These are phyloP conservation scores for Cinnamomum chago DNA, from an alignment of 164 flowering plant species.

Conservation along the genomic window DNA sequence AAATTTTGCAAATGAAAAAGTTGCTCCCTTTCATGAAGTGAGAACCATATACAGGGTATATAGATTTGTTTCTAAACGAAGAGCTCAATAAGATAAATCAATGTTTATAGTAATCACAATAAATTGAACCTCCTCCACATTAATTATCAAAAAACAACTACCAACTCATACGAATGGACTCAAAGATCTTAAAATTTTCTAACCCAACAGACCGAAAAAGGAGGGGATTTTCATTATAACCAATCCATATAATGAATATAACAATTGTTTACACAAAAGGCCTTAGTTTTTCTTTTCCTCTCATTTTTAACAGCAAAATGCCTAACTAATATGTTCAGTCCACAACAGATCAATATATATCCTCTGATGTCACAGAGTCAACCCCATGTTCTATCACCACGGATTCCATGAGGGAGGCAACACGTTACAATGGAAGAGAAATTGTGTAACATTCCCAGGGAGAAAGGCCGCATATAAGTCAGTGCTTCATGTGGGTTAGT, in stretches of 20 bases:
- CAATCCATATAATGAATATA: not conserved
- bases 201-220: not conserved
- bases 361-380: not conserved
- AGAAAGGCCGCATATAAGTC: not conserved
- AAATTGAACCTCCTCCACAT: no score
- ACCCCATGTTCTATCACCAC: not conserved
- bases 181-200: not conserved
- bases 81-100: not conserved
- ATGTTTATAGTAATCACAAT: not conserved
- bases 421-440: not conserved
- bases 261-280: not conserved
- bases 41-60: not conserved
- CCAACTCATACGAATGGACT: not conserved
- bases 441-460: not conserved
- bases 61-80: not conserved
- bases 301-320: no score
- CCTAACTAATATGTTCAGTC: not conserved
- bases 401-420: not conserved
- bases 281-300: no score
- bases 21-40: not conserved
- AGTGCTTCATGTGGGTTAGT: not conserved
- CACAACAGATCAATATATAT: not conserved
- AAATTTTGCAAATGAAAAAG: not conserved
- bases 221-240: no score
- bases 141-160: not conserved